A percentile compares a stretch with the other conserved stretches of the same genome.
These are phyloP conservation scores for Mycena capillaripes DNA, from an alignment of 768 basidiomycete genomes.

Conservation along the genomic window DNA sequence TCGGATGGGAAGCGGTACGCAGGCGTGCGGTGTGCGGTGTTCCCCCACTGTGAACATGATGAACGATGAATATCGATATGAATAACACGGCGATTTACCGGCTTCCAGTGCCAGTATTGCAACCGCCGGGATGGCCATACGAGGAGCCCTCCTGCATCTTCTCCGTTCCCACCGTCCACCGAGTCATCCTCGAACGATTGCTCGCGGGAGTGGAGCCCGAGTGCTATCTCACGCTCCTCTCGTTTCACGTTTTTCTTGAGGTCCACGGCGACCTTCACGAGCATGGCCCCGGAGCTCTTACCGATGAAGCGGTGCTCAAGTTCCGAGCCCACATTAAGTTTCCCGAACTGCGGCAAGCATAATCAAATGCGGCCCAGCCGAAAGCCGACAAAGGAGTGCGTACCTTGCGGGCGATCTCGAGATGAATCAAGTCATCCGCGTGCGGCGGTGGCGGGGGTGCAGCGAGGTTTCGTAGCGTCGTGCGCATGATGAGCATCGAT, in stretches of 20 bases:
- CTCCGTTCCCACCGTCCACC: no score
- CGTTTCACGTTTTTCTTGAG: neutral
- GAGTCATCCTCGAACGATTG: neutral
- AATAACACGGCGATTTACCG: neutral
- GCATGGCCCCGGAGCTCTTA: neutral
- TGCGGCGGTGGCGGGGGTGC: constrained; percentile 18
- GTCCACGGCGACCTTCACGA: constrained; percentile 13
- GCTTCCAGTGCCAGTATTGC: constrained; percentile 7
- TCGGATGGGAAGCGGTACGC: constrained; percentile 61
- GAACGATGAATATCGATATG: neutral
- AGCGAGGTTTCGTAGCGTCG: constrained; percentile 1
- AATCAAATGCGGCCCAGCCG: neutral
- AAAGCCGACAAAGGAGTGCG: neutral
- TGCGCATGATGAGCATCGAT: constrained; percentile 21
- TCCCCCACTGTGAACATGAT: neutral
- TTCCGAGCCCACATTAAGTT: neutral
- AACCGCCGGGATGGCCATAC: constrained; percentile 9
- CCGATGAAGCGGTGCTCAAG: constrained; percentile 3
- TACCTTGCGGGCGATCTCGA: constrained; percentile 24
- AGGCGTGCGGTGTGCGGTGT: neutral
- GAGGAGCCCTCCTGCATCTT: no score
- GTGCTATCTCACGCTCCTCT: no score
- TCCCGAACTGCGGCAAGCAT: neutral
- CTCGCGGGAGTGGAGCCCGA: neutral
- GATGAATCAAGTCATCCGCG: constrained; percentile 27